These are phyloP conservation scores for Sclerotinia minor DNA, from an alignment of 2,329 filamentous ascomycete species.

Conservation along the genomic window DNA sequence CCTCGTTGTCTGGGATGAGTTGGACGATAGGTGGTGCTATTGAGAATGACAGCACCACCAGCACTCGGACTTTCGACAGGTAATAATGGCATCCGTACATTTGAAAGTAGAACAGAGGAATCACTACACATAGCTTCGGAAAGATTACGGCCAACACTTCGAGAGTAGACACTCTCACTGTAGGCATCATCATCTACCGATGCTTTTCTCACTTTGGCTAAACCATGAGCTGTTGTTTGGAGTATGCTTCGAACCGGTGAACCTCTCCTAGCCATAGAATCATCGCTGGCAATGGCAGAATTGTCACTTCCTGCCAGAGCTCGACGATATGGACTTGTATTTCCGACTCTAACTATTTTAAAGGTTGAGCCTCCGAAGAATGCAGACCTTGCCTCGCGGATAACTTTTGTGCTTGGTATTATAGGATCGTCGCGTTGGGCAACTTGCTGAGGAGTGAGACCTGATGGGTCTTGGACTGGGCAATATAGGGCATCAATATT, in stretches of 20 bases:
- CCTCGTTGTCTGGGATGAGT: conserved; percentile 41
- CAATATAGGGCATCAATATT: conserved; percentile 5
- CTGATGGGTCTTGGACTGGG: conserved; percentile 15
- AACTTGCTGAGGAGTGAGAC: conserved; percentile 37
- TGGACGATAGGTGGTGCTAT: conserved; percentile 40
- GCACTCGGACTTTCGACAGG: conserved; percentile 27
- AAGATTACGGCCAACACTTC: conserved; percentile 38
- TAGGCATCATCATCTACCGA: conserved; percentile 30
- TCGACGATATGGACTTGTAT: conserved; percentile 56
- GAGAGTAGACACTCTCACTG: conserved; percentile 41
- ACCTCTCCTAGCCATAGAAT: conserved; percentile 15
- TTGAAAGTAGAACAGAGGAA: conserved; percentile 13
- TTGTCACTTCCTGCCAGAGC: conserved; percentile 44
- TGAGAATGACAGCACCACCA: conserved; percentile 44
- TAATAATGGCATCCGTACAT: conserved; percentile 31
- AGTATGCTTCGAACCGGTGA: conserved; percentile 24
- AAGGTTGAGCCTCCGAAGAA: conserved; percentile 55
- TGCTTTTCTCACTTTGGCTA: not conserved
- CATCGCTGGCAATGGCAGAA: conserved; percentile 15
- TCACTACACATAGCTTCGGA: conserved; percentile 25
- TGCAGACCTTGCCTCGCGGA: conserved; percentile 49
- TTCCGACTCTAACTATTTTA: conserved; percentile 56
- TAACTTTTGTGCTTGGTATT: conserved; percentile 35
- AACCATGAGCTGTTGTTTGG: conserved; percentile 13
- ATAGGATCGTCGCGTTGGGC: conserved; percentile 37